Conservation (phyloP, 768 basidiomycete species). For the Phallus indusiatus region DNA sequence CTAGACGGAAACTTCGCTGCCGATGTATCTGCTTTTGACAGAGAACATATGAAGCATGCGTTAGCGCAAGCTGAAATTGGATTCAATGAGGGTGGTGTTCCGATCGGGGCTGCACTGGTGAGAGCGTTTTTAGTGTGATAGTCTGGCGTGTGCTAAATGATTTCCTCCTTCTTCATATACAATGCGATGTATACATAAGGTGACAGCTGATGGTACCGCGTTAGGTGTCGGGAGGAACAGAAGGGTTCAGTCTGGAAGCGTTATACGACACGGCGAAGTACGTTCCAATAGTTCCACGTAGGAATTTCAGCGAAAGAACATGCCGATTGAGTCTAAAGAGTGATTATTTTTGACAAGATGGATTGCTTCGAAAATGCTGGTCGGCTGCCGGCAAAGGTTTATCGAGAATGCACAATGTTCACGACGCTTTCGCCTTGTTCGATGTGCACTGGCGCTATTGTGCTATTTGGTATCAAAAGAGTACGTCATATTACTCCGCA, state of each 20-base stretch:
- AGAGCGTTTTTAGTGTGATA: neutral
- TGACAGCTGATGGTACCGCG: conserved; percentile 15
- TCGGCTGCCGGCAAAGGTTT: conserved; percentile 33
- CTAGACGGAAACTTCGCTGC: no score
- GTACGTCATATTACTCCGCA: conserved; percentile 10
- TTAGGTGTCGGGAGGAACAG: conserved; percentile 37
- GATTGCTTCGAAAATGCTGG: conserved; percentile 47
- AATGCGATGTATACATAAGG: neutral
- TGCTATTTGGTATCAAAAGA: conserved; percentile 55
- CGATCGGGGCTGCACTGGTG: conserved; percentile 48
- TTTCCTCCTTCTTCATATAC: neutral
- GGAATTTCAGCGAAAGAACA: no score
- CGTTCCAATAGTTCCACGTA: neutral
- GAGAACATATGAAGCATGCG: conserved; percentile 17
- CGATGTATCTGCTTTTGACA: conserved; percentile 10
- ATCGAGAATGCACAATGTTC: conserved; percentile 37
- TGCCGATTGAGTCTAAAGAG: neutral
- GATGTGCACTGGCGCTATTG: conserved; percentile 56
- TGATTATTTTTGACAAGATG: conserved; percentile 9
- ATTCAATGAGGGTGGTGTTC: conserved; percentile 46
- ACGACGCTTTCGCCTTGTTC: conserved; percentile 40
- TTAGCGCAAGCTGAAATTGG: conserved; percentile 35
- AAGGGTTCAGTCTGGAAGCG: conserved; percentile 33
- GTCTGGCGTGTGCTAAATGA: neutral
- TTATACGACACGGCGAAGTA: conserved; percentile 40